These are phyloP conservation scores for Trichomonascus vanleenenianus DNA, from an alignment of 805 yeast species.

Conservation along the genomic window DNA sequence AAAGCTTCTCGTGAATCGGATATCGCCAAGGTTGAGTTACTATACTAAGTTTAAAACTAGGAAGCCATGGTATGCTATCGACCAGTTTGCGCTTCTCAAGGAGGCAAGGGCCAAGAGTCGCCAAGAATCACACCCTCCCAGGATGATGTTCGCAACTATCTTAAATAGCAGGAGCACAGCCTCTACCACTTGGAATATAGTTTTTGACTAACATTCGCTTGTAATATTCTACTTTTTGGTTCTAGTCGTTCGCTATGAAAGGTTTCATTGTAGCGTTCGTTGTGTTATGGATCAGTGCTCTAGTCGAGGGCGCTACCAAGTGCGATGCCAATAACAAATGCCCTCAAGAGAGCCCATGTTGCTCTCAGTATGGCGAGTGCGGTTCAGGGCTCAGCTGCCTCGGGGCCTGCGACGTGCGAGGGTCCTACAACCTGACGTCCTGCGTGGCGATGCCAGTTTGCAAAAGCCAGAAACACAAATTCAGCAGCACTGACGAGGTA, in stretches of 20 bases:
- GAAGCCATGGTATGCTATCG: no score
- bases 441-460: conserved; percentile 87
- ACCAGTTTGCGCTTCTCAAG: no score
- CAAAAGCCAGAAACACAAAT: conserved; percentile 29
- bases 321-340: conserved; percentile 55
- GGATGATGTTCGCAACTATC: no score
- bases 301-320: conserved; percentile 12
- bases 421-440: conserved; percentile 53
- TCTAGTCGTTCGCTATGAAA: conserved; percentile 13
- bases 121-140: no score
- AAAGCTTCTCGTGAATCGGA: no score
- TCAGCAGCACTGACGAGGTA: conserved; percentile 29
- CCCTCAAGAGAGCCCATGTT: conserved; percentile 79
- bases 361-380: conserved; percentile 75
- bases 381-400: conserved; percentile 74
- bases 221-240: no score
- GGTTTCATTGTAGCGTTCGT: no score
- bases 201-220: neutral
- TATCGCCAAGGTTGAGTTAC: no score
- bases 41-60: no score
- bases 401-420: conserved; percentile 79
- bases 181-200: neutral
- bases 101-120: no score
- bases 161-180: neutral
- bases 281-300: no score